Percentiles rank a stretch among this genome's conserved stretches.
Conservation (phyloP, 495 filamentous ascomycete genomes). For the Neurospora sp. region DNA sequence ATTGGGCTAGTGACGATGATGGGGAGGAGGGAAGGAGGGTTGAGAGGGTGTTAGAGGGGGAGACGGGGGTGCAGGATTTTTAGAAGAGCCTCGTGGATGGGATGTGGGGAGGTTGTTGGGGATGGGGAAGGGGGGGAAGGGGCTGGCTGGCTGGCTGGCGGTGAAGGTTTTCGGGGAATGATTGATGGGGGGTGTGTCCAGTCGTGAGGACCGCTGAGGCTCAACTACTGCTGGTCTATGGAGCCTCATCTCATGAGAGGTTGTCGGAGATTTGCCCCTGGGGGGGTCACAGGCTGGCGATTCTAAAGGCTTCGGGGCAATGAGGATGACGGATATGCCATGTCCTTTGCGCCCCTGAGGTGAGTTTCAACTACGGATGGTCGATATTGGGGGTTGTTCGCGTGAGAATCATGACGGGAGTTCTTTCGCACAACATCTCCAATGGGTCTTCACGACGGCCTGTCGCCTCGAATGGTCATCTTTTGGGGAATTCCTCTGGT, state of each 20-base stretch:
- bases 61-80: conserved; percentile 78
- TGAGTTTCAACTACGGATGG: not conserved
- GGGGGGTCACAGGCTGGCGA: not conserved
- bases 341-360: no score
- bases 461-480: no score
- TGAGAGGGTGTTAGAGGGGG: conserved; percentile 39
- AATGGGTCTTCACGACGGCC: not conserved
- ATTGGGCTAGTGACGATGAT: conserved; percentile 42
- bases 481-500: not conserved
- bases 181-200: not conserved
- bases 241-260: no score
- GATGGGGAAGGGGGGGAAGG: not conserved
- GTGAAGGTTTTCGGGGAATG: not conserved
- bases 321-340: no score
- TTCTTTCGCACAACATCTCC: not conserved
- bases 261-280: not conserved
- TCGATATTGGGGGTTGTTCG: no score
- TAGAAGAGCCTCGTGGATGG: conserved; percentile 23
- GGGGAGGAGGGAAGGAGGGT: conserved; percentile 24
- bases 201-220: not conserved
- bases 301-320: not conserved
- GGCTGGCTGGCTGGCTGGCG: not conserved
- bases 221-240: not conserved
- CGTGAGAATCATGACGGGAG: no score
- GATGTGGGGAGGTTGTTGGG: not conserved